A percentile compares a stretch with the other conserved stretches of the same genome.
These are phyloP conservation scores for Candida endomychidarum DNA, from an alignment of 805 yeast genomes.

Conservation along the genomic window DNA sequence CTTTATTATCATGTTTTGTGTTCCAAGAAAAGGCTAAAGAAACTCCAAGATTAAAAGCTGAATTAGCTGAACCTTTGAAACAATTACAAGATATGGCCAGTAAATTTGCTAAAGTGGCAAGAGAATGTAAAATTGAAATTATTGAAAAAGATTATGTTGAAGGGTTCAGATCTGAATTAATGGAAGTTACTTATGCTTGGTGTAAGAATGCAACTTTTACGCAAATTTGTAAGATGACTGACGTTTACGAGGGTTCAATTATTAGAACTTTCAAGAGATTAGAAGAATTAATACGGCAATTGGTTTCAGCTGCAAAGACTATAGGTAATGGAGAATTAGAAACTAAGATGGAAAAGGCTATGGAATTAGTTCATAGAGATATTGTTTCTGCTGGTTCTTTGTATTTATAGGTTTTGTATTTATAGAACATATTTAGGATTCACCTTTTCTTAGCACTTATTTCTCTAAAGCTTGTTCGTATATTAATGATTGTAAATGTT, in stretches of 20 bases:
- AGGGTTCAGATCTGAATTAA: slow-evolving; percentile 85
- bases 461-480: too few species aligned
- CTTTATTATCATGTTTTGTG: slow-evolving; percentile 89
- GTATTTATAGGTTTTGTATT: slow-evolving; percentile 56
- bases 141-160: slow-evolving; percentile 92
- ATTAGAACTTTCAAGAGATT: slow-evolving; percentile 92
- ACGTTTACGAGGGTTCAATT: slow-evolving; percentile 94
- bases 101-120: slow-evolving; percentile 83
- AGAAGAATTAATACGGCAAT: slow-evolving; percentile 89
- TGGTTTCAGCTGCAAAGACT: slow-evolving; percentile 88
- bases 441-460: too few species aligned
- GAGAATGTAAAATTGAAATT: slow-evolving; percentile 86
- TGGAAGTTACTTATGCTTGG: slow-evolving; percentile 98
- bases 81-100: slow-evolving; percentile 88
- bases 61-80: slow-evolving; percentile 87
- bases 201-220: slow-evolving; percentile 95
- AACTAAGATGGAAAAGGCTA: slow-evolving; percentile 83
- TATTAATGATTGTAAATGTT: too few species aligned
- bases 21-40: slow-evolving; percentile 95
- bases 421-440: too few species aligned
- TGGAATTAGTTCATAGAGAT: slow-evolving; percentile 88
- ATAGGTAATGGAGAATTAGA: slow-evolving; percentile 88
- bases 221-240: slow-evolving; percentile 97
- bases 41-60: slow-evolving; percentile 80
- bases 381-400: slow-evolving; percentile 95